Conservation (phyloP, 495 filamentous ascomycete genomes). For the Aspergillus funiculosus region DNA sequence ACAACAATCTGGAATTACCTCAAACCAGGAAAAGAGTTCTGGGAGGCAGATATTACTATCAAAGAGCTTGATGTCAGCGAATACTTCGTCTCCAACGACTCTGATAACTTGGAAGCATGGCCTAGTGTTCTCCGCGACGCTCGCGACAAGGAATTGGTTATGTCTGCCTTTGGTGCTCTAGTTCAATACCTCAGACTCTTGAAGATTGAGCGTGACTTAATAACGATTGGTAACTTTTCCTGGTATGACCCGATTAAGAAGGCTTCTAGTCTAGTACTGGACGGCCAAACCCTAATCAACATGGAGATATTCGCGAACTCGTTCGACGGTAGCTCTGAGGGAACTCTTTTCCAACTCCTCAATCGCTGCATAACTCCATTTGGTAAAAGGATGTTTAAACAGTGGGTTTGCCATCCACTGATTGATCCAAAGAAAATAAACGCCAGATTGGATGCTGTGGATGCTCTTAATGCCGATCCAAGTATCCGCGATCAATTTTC, state of each 20-base stretch:
- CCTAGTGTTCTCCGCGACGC: conserved; percentile 67
- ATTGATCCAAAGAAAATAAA: conserved; percentile 84
- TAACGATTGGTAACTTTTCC: conserved; percentile 85
- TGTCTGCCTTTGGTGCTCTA: conserved; percentile 90
- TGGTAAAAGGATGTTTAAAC: conserved; percentile 91
- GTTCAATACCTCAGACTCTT: conserved; percentile 80
- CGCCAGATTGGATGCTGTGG: conserved; percentile 91
- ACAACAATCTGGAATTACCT: conserved; percentile 95
- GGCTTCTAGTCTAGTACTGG: conserved; percentile 85
- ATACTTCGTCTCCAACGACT: conserved; percentile 67
- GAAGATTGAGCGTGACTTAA: conserved; percentile 81
- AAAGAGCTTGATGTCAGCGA: conserved; percentile 75
- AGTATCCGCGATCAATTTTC: conserved; percentile 76
- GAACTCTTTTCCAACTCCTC: conserved; percentile 83
- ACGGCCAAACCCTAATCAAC: conserved; percentile 96
- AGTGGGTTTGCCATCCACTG: conserved; percentile 97
- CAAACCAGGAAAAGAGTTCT: conserved; percentile 86
- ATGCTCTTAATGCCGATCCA: conserved; percentile 78
- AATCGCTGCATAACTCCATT: conserved; percentile 96
- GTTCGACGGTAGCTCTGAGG: conserved; percentile 75
- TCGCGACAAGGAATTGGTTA: conserved; percentile 72
- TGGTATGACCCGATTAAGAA: conserved; percentile 94
- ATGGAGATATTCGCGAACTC: conserved; percentile 95
- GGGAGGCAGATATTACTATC: conserved; percentile 73
- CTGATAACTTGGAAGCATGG: conserved; percentile 66